A percentile compares a stretch with the other conserved stretches of the same genome.
Conservation (phyloP, 2,329 filamentous ascomycete species). For the Verticillium albo-atrum region DNA sequence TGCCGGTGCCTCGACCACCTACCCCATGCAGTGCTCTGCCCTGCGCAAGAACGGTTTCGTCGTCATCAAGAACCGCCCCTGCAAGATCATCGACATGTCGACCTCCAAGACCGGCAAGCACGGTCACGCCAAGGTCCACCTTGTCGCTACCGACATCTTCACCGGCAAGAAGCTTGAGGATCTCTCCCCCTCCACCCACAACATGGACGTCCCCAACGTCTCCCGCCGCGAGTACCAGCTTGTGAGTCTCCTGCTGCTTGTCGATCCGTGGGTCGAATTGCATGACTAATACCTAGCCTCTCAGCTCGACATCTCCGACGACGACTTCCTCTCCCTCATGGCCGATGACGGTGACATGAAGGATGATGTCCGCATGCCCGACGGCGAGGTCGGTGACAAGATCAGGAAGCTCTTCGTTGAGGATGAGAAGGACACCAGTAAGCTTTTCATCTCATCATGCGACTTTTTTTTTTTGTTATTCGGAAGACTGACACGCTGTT, state of each 20-base stretch:
- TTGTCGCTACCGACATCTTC: slow-evolving; percentile 98
- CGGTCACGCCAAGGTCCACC: slow-evolving; percentile 99
- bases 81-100: slow-evolving; percentile 99
- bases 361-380: slow-evolving; percentile 92
- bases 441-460: slow-evolving; percentile 37
- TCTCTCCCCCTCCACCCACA: slow-evolving; percentile 94
- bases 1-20: slow-evolving; percentile 92
- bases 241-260: slow-evolving; percentile 52
- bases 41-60: slow-evolving; percentile 99
- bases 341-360: slow-evolving; percentile 79
- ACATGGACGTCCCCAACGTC: slow-evolving; percentile 98
- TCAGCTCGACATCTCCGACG: slow-evolving; percentile 88
- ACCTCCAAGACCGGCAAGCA: slow-evolving; percentile 99
- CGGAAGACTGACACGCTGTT: background rate
- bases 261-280: background rate
- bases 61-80: slow-evolving; percentile 96
- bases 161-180: slow-evolving; percentile 99
- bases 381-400: slow-evolving; percentile 83
- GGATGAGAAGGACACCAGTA: slow-evolving; percentile 92
- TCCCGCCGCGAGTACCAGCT: slow-evolving; percentile 87
- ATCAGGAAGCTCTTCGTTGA: slow-evolving; percentile 74
- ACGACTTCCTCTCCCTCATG: slow-evolving; percentile 94
- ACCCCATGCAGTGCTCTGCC: slow-evolving; percentile 98
- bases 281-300: background rate
- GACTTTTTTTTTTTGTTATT: background rate